Base-by-base conservation (phyloP, 139 green algal species). In the Pleodorina starrii region DNA sequence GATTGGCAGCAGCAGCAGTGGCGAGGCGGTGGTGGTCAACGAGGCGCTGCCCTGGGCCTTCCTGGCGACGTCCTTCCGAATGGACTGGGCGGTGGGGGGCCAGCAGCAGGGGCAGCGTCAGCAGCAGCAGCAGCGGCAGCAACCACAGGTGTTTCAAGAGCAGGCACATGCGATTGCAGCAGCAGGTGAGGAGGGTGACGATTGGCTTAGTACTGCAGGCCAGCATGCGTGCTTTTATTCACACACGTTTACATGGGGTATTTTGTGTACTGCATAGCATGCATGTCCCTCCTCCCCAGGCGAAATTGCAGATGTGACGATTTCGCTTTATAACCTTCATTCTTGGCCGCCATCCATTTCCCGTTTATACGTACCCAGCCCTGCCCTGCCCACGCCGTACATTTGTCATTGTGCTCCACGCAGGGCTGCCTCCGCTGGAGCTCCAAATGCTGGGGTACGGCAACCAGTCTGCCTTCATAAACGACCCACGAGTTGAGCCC, bases 391-490 rank as follows among this genome's bases (percentile, higher is more conserved):
- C 54, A 25, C 29, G 21, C 25, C 54, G 6, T 66, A 21, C 25
- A 21, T 12, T 12, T 66, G 25, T 66, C 54, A 5, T 9, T 66
- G 25, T 66, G 25, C 7, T 66, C 54, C 21, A 7, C 54, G 3
- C 63, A 82, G 74, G 74, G 14, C 43, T 42, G 0, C 23, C 44
- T 21, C 74, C 44, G 9, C 44, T 82, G 74, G 74, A 82, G 74
- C 44, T 63, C 19, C 44, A 82, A 11, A 82, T 82, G 74, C 74
- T 82, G 44, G 74, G 74, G 14, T 82, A 82, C 29, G 74, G 74
- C 74, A 60, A 60, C 44, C 27, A 23, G 43, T 7, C 27, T 1
- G 74, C 74, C 27, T 44, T 66, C 42, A 32, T 82, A 1, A 82
- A 82, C 74, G 74, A 82, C 74, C 23, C 74, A 12, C 74, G 74